Evolutionary conservation across 2,329 filamentous ascomycete species (phyloP).

Genomic region (Aspergillus floridensis): DNA sequence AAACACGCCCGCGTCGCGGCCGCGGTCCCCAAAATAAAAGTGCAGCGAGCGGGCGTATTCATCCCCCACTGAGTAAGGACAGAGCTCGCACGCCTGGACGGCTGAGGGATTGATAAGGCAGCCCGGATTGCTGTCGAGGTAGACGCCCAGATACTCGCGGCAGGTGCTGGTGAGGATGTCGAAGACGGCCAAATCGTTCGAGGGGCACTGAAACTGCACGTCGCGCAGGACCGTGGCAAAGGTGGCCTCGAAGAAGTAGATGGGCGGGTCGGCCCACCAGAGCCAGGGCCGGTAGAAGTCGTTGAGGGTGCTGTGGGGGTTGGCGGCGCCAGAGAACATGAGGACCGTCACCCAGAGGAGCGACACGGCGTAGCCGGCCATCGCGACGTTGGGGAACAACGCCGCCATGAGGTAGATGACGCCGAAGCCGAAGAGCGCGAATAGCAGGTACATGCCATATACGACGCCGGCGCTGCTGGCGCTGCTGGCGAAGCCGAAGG

Average conservation of each 20-base stretch:
- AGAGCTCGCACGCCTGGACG: neutral
- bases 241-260: slow-evolving; percentile 10
- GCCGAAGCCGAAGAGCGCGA: slow-evolving; percentile 3
- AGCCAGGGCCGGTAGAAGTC: slow-evolving; percentile 3
- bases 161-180: neutral
- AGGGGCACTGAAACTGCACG: neutral
- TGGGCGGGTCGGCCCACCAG: neutral
- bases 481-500: slow-evolving; percentile 4
- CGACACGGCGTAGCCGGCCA: slow-evolving; percentile 13
- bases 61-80: neutral
- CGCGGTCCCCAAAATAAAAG: too few relatives aligned
- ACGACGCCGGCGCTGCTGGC: slow-evolving; percentile 5
- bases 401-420: slow-evolving; percentile 3
- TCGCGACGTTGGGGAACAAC: slow-evolving; percentile 7
- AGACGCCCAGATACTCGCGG: neutral
- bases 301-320: slow-evolving; percentile 4
- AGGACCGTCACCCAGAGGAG: slow-evolving; percentile 8
- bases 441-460: slow-evolving; percentile 8
- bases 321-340: slow-evolving; percentile 3
- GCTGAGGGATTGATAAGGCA: neutral
- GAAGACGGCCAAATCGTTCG: neutral
- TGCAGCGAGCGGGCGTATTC: neutral
- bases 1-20: too few relatives aligned
- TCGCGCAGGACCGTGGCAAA: neutral
- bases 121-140: neutral